Evolutionary conservation across 2,329 filamentous ascomycete genomes (phyloP).

Genomic region (Arthrinium phaeospermum): DNA sequence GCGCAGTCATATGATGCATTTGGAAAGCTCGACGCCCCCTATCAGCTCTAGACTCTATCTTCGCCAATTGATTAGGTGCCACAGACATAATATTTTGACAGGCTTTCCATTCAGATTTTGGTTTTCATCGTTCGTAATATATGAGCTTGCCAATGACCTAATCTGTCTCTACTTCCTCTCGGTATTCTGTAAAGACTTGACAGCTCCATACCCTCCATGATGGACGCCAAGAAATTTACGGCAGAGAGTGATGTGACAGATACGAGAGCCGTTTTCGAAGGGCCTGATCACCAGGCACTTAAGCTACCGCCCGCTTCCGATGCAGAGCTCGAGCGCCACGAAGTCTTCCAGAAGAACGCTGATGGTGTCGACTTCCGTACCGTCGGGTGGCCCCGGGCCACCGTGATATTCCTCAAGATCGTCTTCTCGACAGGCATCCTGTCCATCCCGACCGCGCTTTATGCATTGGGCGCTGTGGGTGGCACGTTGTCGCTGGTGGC

Average conservation of each 20-base stretch:
- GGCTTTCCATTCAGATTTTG: not conserved
- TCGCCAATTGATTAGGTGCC: not conserved
- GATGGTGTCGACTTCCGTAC: constrained; percentile 58
- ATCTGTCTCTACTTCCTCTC: not conserved
- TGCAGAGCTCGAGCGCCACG: constrained; percentile 35
- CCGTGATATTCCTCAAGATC: constrained; percentile 58
- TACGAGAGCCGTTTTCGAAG: not conserved
- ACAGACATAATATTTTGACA: not conserved
- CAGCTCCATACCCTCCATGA: not conserved
- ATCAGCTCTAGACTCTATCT: not conserved
- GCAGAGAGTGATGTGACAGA: not conserved
- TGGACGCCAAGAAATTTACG: not conserved
- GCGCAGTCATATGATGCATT: not conserved
- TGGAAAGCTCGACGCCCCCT: not conserved
- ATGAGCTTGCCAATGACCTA: not conserved
- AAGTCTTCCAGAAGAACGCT: constrained; percentile 55
- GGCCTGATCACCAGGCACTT: not conserved
- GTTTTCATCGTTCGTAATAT: not conserved
- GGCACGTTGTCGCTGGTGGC: constrained; percentile 34
- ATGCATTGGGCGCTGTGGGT: constrained; percentile 32
- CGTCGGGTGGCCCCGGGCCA: constrained; percentile 56
- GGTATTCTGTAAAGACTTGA: not conserved
- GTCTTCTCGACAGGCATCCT: constrained; percentile 37
- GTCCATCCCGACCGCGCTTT: constrained; percentile 35
- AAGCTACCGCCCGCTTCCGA: constrained; percentile 16